Percentiles rank a stretch among this genome's conserved stretches.
phyloP scores from a whole-genome alignment of 2,329 filamentous ascomycete genomes.

The Fusarium bulbicola region DNA sequence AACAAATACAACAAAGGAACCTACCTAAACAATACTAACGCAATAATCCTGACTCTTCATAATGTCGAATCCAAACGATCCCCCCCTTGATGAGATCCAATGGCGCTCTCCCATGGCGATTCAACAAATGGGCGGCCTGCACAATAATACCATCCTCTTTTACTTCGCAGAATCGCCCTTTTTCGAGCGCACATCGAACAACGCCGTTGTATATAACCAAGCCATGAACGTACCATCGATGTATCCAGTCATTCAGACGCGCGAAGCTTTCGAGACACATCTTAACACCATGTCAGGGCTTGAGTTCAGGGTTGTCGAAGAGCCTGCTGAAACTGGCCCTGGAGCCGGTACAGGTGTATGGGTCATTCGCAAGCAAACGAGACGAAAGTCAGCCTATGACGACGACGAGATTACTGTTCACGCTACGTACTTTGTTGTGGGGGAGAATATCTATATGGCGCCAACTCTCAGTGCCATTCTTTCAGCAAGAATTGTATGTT shows the following conservation, averaged over 20 bases:
- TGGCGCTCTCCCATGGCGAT: slow-evolving; percentile 65
- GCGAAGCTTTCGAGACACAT: slow-evolving; percentile 70
- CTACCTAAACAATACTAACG: background rate
- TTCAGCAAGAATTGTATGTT: slow-evolving; percentile 64
- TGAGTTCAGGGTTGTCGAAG: slow-evolving; percentile 73
- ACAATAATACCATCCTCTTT: slow-evolving; percentile 72
- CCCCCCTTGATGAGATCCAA: slow-evolving; percentile 72
- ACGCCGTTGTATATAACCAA: slow-evolving; percentile 69
- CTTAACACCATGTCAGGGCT: slow-evolving; percentile 72
- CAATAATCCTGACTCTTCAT: background rate
- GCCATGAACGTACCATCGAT: slow-evolving; percentile 69
- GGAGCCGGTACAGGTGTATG: slow-evolving; percentile 74
- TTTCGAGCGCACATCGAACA: slow-evolving; percentile 74
- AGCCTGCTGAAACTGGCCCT: slow-evolving; percentile 69
- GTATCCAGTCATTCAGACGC: slow-evolving; percentile 65
- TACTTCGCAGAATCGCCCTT: slow-evolving; percentile 75
- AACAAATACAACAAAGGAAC: background rate
- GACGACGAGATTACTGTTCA: slow-evolving; percentile 69
- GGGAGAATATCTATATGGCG: slow-evolving; percentile 74
- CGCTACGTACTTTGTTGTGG: slow-evolving; percentile 70
- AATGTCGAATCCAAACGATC: slow-evolving; percentile 59
- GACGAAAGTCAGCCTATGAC: slow-evolving; percentile 62
- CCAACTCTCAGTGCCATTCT: slow-evolving; percentile 69
- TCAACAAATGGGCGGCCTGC: slow-evolving; percentile 65
- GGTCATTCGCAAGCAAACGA: slow-evolving; percentile 75